Evolutionary conservation across 495 filamentous ascomycete species (phyloP).

Genomic region (Penicillium tannophilum): DNA sequence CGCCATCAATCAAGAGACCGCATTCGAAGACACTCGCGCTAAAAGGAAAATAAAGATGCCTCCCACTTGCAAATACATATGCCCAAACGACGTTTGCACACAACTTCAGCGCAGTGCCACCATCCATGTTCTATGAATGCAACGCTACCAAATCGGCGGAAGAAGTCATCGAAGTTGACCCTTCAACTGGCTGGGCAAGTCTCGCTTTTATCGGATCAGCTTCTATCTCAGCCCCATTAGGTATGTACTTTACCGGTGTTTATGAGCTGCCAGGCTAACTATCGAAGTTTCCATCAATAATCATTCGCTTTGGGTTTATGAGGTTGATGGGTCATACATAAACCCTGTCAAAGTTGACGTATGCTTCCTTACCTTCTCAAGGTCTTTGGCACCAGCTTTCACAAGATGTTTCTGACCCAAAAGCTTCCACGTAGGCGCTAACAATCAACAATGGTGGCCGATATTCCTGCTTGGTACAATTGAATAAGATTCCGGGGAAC

Average conservation of each 20-base stretch:
- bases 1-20: constrained; percentile 5
- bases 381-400: neutral
- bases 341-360: constrained; percentile 24
- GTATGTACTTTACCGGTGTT: neutral
- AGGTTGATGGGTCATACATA: constrained; percentile 41
- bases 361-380: neutral
- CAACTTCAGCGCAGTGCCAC: neutral
- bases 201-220: constrained; percentile 50
- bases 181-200: constrained; percentile 41
- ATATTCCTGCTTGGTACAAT: constrained; percentile 37
- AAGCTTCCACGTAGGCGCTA: neutral
- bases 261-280: constrained; percentile 4
- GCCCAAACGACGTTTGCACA: neutral
- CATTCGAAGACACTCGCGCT: neutral
- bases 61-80: neutral
- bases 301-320: constrained; percentile 43
- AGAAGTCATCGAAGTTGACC: constrained; percentile 35
- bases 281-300: constrained; percentile 35
- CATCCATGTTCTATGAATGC: neutral
- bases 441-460: constrained; percentile 15
- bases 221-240: constrained; percentile 5
- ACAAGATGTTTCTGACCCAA: neutral
- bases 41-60: neutral
- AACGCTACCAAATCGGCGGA: neutral
- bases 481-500: constrained; percentile 31